Conservation (phyloP, 352 stramenopile species). For the Pythium monospermum region DNA sequence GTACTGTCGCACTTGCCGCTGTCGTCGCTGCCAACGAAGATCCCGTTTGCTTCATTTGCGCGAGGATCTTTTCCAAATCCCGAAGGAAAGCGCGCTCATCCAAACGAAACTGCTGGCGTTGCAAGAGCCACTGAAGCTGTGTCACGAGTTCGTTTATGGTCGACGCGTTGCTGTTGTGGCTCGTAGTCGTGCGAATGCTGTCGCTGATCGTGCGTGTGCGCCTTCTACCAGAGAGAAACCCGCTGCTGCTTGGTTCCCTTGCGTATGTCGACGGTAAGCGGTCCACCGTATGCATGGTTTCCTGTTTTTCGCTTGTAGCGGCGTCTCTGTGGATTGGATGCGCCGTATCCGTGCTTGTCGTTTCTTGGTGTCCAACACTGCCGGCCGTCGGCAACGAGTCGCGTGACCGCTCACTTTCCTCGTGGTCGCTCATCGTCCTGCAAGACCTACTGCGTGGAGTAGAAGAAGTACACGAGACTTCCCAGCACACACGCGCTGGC, state of each 20-base stretch:
- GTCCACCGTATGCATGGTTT: too few species aligned
- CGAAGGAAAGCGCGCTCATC: slow-evolving; percentile 65
- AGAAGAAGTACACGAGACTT: too few species aligned
- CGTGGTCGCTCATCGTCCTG: too few species aligned
- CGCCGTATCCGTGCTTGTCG: background rate
- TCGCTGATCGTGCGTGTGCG: background rate
- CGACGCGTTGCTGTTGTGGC: background rate
- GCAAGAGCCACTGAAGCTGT: slow-evolving; percentile 56
- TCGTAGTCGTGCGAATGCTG: background rate
- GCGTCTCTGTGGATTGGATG: background rate
- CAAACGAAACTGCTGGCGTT: slow-evolving; percentile 50
- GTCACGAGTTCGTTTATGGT: slow-evolving; percentile 40
- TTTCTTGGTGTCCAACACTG: too few species aligned
- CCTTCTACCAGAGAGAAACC: background rate
- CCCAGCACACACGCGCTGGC: too few species aligned
- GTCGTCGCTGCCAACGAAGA: too few species aligned
- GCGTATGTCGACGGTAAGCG: too few species aligned
- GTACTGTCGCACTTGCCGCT: too few species aligned
- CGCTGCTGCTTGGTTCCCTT: background rate
- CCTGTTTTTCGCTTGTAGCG: background rate
- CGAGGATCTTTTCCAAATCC: slow-evolving; percentile 61
- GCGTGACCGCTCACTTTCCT: too few species aligned
- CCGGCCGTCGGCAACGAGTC: too few species aligned
- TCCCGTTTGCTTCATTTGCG: slow-evolving; percentile 2
- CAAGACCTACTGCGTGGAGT: too few species aligned